Evolutionary conservation across 345 rosid species (phyloP).

Genomic region (Salix koriyanagi): DNA sequence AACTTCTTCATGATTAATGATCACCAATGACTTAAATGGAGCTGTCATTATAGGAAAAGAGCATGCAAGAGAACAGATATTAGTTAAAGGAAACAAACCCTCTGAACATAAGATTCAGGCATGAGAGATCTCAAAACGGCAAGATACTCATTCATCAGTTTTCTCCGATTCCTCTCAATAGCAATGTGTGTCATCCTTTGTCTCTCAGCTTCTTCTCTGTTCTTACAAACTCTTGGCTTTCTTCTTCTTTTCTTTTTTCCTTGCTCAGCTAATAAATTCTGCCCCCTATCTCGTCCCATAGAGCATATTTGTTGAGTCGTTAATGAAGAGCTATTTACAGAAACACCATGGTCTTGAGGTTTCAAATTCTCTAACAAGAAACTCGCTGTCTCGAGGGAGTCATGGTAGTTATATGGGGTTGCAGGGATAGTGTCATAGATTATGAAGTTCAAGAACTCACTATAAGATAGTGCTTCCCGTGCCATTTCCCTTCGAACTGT

Average conservation of each 20-base stretch:
- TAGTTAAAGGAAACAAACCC: slow-evolving; percentile 38
- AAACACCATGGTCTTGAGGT: slow-evolving; percentile 20
- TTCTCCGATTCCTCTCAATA: slow-evolving; percentile 82
- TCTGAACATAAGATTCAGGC: slow-evolving; percentile 80
- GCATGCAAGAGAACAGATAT: neutral
- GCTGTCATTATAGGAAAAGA: neutral
- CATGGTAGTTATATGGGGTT: slow-evolving; percentile 38
- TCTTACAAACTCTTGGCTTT: slow-evolving; percentile 71
- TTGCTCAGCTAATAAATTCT: slow-evolving; percentile 26
- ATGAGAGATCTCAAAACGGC: slow-evolving; percentile 73
- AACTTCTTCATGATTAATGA: neutral
- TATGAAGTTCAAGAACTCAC: slow-evolving; percentile 56
- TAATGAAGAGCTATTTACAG: slow-evolving; percentile 15
- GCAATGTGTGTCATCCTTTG: slow-evolving; percentile 93
- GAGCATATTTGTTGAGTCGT: slow-evolving; percentile 10
- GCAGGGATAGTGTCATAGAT: slow-evolving; percentile 64
- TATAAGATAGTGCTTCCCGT: slow-evolving; percentile 62
- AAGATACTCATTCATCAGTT: slow-evolving; percentile 84
- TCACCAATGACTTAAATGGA: neutral
- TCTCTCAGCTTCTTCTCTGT: slow-evolving; percentile 78
- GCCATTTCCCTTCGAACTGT: slow-evolving; percentile 35
- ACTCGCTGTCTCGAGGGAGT: slow-evolving; percentile 14
- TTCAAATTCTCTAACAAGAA: slow-evolving; percentile 15
- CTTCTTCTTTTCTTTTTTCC: slow-evolving; percentile 69
- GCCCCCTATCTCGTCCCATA: slow-evolving; percentile 8